Percentiles rank a stretch among this genome's conserved stretches.
These are phyloP conservation scores for Penicillium sp. DNA, from an alignment of 2,329 filamentous ascomycete genomes.

Conservation along the genomic window DNA sequence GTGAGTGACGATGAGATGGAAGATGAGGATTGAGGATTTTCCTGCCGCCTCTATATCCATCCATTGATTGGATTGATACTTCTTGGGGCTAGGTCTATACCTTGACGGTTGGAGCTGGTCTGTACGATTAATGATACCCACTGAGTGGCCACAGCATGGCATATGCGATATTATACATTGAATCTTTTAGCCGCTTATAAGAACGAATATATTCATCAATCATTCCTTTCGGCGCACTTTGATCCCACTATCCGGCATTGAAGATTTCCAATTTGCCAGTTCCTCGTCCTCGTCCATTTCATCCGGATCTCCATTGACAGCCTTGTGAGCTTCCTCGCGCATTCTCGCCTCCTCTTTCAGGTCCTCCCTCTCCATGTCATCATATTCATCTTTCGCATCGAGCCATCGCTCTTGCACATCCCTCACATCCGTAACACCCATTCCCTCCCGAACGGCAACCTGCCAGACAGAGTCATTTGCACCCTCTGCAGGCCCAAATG, in stretches of 20 bases:
- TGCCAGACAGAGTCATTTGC: slow-evolving; percentile 98
- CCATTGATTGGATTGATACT: neutral
- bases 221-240: slow-evolving; percentile 66
- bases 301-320: slow-evolving; percentile 27
- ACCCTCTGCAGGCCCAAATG: slow-evolving; percentile 85
- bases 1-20: slow-evolving; percentile 52
- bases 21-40: slow-evolving; percentile 26
- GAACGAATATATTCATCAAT: neutral
- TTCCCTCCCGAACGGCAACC: slow-evolving; percentile 77
- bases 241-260: slow-evolving; percentile 63
- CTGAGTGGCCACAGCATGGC: slow-evolving; percentile 6
- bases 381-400: slow-evolving; percentile 83
- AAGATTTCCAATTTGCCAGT: slow-evolving; percentile 31
- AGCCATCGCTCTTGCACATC: slow-evolving; percentile 97
- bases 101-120: neutral
- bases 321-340: slow-evolving; percentile 37
- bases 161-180: slow-evolving; percentile 17
- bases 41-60: neutral
- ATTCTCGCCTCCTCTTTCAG: slow-evolving; percentile 72
- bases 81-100: neutral
- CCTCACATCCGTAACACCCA: slow-evolving; percentile 72
- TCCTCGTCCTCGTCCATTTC: slow-evolving; percentile 39
- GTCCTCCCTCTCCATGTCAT: slow-evolving; percentile 73
- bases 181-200: slow-evolving; percentile 1
- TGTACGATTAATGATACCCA: slow-evolving; percentile 21